Percentiles rank a stretch among this genome's conserved stretches.
Conservation (phyloP, 345 rosid genomes). For the Populus tremula region DNA sequence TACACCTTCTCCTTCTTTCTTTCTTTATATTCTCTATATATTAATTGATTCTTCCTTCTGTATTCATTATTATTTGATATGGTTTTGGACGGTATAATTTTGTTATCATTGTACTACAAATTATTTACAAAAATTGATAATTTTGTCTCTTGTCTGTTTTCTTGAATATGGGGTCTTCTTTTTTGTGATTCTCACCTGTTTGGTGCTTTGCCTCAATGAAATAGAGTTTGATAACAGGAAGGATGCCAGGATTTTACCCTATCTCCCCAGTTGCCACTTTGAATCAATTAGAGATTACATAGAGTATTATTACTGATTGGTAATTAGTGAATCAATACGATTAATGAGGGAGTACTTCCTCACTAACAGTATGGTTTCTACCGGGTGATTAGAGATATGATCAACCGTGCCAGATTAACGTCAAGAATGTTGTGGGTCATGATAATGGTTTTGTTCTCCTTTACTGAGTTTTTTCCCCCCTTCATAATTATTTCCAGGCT, state of each 20-base stretch:
- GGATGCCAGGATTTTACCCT: too few species aligned
- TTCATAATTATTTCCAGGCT: slow-evolving; percentile 45
- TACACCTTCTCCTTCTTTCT: not conserved
- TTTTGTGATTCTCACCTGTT: slow-evolving; percentile 16
- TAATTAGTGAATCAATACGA: too few species aligned
- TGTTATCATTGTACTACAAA: too few species aligned
- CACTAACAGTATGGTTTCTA: not conserved
- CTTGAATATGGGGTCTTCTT: not conserved
- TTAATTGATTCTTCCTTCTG: not conserved
- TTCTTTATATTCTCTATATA: not conserved
- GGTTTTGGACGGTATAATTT: not conserved
- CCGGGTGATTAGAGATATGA: not conserved
- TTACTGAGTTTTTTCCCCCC: slow-evolving; percentile 2
- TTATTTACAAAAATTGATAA: not conserved
- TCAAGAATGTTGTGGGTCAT: not conserved
- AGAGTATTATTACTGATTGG: too few species aligned
- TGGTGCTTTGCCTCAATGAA: slow-evolving; percentile 25
- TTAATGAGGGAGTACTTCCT: too few species aligned
- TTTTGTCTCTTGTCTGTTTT: not conserved
- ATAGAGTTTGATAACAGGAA: not conserved
- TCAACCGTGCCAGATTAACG: not conserved
- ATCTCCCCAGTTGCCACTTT: too few species aligned
- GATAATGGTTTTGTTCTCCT: not conserved
- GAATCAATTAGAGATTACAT: too few species aligned
- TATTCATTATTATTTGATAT: not conserved